phyloP scores from a whole-genome alignment of 2,329 filamentous ascomycete genomes.

The Graphilbum fragrans region DNA sequence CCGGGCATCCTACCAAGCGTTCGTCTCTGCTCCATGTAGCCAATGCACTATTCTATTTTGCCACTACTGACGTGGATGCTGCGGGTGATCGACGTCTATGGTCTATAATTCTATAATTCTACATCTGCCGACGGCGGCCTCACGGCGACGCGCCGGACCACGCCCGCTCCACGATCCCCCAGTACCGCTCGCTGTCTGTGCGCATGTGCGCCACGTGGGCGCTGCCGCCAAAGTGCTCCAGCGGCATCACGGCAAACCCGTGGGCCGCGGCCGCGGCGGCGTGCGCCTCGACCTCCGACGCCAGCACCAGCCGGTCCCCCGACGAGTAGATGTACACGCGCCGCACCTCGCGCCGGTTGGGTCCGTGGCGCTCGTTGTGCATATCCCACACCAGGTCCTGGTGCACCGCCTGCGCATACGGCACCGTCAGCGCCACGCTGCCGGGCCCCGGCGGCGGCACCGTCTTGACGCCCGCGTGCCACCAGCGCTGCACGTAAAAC shows the following conservation, averaged over 20 bases:
- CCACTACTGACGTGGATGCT: too few species aligned
- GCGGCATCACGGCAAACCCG: conserved; percentile 25
- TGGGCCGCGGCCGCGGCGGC: conserved; percentile 24
- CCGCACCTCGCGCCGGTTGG: conserved; percentile 24
- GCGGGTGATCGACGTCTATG: too few species aligned
- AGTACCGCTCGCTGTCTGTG: conserved; percentile 34
- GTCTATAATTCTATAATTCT: too few species aligned
- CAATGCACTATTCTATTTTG: too few species aligned
- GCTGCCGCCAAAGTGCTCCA: conserved; percentile 33
- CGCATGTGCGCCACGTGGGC: conserved; percentile 39
- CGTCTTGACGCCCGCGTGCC: background rate
- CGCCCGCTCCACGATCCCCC: conserved; percentile 30
- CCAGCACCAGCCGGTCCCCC: conserved; percentile 33
- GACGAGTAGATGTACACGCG: conserved; percentile 41
- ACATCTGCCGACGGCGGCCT: too few species aligned
- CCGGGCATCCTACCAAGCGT: too few species aligned
- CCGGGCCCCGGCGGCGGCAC: background rate
- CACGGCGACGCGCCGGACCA: too few species aligned
- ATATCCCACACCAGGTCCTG: conserved; percentile 11
- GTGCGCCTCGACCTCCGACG: conserved; percentile 34
- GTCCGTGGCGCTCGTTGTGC: conserved; percentile 21
- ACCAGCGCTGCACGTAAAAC: background rate
- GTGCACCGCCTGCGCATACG: background rate
- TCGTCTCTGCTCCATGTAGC: too few species aligned
- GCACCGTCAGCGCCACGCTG: background rate